These are phyloP conservation scores for Dalbergia oliveri DNA, from an alignment of 306 rosid species.

Conservation along the genomic window DNA sequence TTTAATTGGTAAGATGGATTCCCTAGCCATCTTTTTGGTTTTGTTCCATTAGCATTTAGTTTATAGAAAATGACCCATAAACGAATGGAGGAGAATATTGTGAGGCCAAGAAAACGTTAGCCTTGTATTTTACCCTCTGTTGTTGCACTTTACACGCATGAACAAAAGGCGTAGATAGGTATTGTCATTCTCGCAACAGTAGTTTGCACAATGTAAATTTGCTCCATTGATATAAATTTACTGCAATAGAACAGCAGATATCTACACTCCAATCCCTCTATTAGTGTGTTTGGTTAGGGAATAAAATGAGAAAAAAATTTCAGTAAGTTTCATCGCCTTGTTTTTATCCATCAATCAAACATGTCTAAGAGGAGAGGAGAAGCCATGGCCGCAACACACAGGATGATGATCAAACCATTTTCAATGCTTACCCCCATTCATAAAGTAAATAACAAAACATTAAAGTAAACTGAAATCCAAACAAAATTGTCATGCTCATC, in stretches of 20 bases:
- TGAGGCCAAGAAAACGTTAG: too few relatives aligned
- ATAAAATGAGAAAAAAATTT: too few relatives aligned
- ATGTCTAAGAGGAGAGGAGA: background rate
- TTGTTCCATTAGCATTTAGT: background rate
- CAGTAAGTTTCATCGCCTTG: too few relatives aligned
- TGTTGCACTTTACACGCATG: slow-evolving; percentile 21
- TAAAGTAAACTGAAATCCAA: background rate
- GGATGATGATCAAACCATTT: background rate
- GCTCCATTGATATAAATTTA: background rate
- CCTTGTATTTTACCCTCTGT: slow-evolving; percentile 1
- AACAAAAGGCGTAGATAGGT: slow-evolving; percentile 25
- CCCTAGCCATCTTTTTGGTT: background rate
- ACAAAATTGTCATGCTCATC: background rate
- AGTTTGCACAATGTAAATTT: background rate
- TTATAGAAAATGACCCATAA: slow-evolving; percentile 36
- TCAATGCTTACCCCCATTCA: background rate
- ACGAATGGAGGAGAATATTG: background rate
- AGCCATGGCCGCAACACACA: background rate
- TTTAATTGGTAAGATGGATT: background rate
- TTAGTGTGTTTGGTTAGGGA: too few relatives aligned
- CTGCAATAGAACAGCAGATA: background rate
- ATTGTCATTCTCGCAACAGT: slow-evolving; percentile 26
- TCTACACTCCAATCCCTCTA: background rate
- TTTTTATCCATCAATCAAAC: too few relatives aligned
- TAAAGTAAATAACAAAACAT: background rate